Conservation (phyloP, 441 rosid genomes). For the Isatis lusitanica region DNA sequence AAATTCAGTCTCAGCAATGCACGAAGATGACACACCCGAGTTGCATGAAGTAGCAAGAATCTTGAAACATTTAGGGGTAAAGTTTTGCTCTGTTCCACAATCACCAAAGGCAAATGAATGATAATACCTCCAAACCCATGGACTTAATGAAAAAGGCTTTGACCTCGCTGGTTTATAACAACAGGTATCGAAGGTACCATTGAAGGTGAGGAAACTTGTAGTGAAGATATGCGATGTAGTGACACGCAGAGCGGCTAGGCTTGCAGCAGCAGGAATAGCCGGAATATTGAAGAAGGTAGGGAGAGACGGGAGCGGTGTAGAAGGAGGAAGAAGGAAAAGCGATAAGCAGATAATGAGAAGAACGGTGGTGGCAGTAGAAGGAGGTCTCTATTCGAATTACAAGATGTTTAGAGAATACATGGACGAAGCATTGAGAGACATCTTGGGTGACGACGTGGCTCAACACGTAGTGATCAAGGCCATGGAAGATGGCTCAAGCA, state of each 20-base stretch:
- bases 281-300: conserved; percentile 92
- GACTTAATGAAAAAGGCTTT: neutral
- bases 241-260: conserved; percentile 80
- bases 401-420: conserved; percentile 76
- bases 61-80: conserved; percentile 72
- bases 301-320: conserved; percentile 75
- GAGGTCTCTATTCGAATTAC: conserved; percentile 67
- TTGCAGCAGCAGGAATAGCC: conserved; percentile 86
- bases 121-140: neutral
- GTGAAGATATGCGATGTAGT: conserved; percentile 79
- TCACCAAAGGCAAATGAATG: neutral
- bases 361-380: conserved; percentile 87
- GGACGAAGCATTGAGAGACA: conserved; percentile 73
- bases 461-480: conserved; percentile 53
- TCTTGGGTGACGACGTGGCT: conserved; percentile 72
- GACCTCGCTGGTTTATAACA: neutral
- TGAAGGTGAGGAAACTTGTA: conserved; percentile 72
- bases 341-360: conserved; percentile 59
- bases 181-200: conserved; percentile 65
- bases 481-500: conserved; percentile 82
- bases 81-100: neutral
- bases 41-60: conserved; percentile 62
- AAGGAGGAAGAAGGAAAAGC: conserved; percentile 60
- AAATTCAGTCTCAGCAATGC: conserved; percentile 70
- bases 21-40: conserved; percentile 79